Evolutionary conservation across 2,329 filamentous ascomycete genomes (phyloP), one percentile per base, ranked within the genome.

Genomic region (Myrmaecium sp.): DNA sequence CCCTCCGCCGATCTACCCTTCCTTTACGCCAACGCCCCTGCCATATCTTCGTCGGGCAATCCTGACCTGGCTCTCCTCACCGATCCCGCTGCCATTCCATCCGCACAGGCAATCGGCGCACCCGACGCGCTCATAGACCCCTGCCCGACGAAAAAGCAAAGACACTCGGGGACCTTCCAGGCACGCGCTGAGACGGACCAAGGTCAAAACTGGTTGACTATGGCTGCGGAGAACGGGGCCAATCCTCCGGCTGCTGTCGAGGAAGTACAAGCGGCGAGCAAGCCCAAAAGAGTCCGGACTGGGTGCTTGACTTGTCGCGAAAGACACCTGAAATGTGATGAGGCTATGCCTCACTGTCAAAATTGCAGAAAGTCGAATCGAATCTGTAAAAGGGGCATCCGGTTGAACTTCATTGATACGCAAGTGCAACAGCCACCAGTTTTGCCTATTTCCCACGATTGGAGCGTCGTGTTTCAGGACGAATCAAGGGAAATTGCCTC

Each of bases 291-390:
- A 36, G 82, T 91, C 11, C 72, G 86, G 24, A 94, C 84, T 3
- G 84, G 84, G 19, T 94, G 84, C 48, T 57, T 93, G 37, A 94
- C 84, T 3, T 94, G 84, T 51, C 66, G 84, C 38, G 79, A 92
- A 49, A 64, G 83, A 24, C 84, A 93, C 58, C 59, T 93, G 27
- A 93, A 93, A 51, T 93, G 84, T 49, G 84, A 93, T 44, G 82
- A 92, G 50, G 74, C 62, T 4, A 43, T 62, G 33, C 68, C 69
- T 6, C 55, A 58, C 29, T 74, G 69, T 43, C 61, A 77, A 41
- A 94, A 94, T 43, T 94, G 86, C 53, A 69, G 71, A 32, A 94
- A 92, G 54, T 89, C 84, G 27, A 84, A 73, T 42, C 65, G 86
- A 26, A 61, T 74, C 30, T 95, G 86, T 58, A 83, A 84, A 47